A percentile compares a stretch with the other conserved stretches of the same genome.
Conservation (phyloP, 345 rosid species). For the Aegle marmelos region DNA sequence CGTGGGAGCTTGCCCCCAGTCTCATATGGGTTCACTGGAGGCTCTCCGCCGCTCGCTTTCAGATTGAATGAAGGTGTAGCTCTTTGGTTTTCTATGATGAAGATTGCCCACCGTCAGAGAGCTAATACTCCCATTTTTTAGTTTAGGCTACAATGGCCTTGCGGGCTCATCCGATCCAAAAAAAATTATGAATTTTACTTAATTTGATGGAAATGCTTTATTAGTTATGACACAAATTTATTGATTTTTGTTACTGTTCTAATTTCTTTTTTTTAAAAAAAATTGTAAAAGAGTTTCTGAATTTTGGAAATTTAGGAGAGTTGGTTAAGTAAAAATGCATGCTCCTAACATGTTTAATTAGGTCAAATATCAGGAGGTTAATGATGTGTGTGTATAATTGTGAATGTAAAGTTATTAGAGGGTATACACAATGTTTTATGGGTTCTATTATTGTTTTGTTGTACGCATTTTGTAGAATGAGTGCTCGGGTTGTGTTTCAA, state of each 20-base stretch:
- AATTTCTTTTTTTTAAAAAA: no score
- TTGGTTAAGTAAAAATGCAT: background rate
- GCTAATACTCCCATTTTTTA: background rate
- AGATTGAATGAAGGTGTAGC: slow-evolving; percentile 10
- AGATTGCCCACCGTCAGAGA: slow-evolving; percentile 83
- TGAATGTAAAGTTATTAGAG: no score
- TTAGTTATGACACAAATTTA: background rate
- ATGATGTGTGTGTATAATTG: background rate
- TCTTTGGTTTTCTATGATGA: slow-evolving; percentile 52
- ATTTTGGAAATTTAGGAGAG: background rate
- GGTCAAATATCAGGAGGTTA: background rate
- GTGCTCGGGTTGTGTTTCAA: background rate
- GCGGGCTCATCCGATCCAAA: slow-evolving; percentile 41
- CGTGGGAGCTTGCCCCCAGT: slow-evolving; percentile 29
- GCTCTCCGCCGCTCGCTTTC: slow-evolving; percentile 25
- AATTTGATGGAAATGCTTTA: background rate
- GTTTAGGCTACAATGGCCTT: slow-evolving; percentile 56
- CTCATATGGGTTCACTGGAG: slow-evolving; percentile 36
- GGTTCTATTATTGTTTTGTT: no score
- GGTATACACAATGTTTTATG: no score
- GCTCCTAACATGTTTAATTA: background rate
- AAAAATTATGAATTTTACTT: background rate
- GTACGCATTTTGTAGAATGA: background rate
- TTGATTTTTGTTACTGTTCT: background rate
- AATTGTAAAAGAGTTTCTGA: background rate